These are phyloP conservation scores for Exophiala xenobiotica DNA, from an alignment of 2,329 filamentous ascomycete genomes.

Conservation along the genomic window DNA sequence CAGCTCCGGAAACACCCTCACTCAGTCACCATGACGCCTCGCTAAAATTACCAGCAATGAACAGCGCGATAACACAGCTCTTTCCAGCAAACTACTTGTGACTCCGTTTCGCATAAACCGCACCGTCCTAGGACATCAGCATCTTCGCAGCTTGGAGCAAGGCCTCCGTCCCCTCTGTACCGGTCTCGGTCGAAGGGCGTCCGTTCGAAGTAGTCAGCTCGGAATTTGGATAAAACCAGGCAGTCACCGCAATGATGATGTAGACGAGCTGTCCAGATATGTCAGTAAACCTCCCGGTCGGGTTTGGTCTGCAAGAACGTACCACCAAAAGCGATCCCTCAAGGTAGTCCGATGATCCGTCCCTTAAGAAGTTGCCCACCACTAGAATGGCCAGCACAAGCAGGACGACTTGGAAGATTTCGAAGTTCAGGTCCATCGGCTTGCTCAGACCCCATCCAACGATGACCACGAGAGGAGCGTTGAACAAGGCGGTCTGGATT, in stretches of 20 bases:
- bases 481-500: constrained; percentile 86
- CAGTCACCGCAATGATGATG: constrained; percentile 60
- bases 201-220: constrained; percentile 27
- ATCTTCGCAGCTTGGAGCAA: constrained; percentile 15
- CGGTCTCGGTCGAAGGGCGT: constrained; percentile 6
- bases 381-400: constrained; percentile 81
- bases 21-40: neutral
- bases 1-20: neutral
- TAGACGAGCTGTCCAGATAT: constrained; percentile 47
- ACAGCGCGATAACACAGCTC: neutral
- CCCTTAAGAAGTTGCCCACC: constrained; percentile 81
- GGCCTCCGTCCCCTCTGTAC: constrained; percentile 12
- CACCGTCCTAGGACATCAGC: constrained; percentile 8
- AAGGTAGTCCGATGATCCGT: constrained; percentile 87
- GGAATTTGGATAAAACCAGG: constrained; percentile 62
- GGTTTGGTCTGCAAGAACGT: constrained; percentile 4
- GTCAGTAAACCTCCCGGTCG: constrained; percentile 5
- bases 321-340: constrained; percentile 80
- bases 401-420: constrained; percentile 80
- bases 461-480: constrained; percentile 77
- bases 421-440: constrained; percentile 76
- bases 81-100: neutral
- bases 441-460: constrained; percentile 76
- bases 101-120: neutral
- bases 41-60: neutral